A percentile compares a stretch with the other conserved stretches of the same genome.
Evolutionary conservation across 176 grass and related monocot species (phyloP).

Genomic region (Triticum monococcum): DNA sequence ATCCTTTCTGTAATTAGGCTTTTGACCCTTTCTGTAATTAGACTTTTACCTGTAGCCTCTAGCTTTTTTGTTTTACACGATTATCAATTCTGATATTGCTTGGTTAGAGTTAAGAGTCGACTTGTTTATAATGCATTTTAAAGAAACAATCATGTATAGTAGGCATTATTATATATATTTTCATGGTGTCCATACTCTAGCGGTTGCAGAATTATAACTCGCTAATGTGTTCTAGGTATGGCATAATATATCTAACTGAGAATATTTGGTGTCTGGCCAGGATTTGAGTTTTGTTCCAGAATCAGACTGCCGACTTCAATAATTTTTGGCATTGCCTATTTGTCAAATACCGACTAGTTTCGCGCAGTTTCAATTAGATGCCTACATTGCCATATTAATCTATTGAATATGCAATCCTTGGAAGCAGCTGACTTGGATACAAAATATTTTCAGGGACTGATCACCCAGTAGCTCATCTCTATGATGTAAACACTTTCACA

Average conservation of each 20-base stretch:
- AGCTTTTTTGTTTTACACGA: constrained; percentile 1
- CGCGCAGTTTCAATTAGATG: neutral
- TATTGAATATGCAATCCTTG: neutral
- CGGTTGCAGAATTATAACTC: neutral
- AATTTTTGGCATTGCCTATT: neutral
- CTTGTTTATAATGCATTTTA: constrained; percentile 7
- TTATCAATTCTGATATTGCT: constrained; percentile 16
- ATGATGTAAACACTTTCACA: constrained; percentile 96
- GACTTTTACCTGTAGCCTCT: constrained; percentile 13
- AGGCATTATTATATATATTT: neutral
- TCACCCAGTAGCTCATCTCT: constrained; percentile 90
- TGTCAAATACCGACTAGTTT: constrained; percentile 5
- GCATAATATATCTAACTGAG: neutral
- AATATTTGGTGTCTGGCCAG: neutral
- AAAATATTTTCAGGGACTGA: constrained; percentile 76
- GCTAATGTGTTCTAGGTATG: neutral
- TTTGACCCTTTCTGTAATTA: neutral
- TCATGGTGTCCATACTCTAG: neutral
- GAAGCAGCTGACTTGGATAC: constrained; percentile 8
- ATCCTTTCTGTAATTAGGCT: neutral
- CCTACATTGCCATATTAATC: neutral
- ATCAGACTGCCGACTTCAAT: neutral
- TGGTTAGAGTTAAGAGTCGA: neutral
- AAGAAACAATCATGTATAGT: neutral
- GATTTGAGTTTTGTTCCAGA: constrained; percentile 5